Conservation (phyloP, 495 filamentous ascomycete species). For the Tuber borchii region DNA sequence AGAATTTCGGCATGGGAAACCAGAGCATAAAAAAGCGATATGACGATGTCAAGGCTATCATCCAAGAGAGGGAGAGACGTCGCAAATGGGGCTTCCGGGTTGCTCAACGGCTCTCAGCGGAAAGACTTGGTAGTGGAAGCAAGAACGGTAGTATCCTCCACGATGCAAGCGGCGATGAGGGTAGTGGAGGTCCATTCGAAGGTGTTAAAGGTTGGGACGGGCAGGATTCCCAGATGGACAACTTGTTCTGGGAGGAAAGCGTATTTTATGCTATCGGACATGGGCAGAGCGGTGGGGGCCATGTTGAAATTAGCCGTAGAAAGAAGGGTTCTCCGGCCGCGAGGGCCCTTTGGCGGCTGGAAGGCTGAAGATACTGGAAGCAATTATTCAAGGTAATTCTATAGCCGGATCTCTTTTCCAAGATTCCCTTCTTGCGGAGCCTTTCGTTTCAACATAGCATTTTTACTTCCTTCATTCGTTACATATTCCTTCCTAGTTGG, state of each 20-base stretch:
- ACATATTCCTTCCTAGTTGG: not conserved
- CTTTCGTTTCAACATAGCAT: not conserved
- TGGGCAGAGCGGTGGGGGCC: slow-evolving; percentile 22
- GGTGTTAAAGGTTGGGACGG: not conserved
- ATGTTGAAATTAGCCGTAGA: slow-evolving; percentile 35
- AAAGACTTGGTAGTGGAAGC: not conserved
- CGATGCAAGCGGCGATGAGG: not conserved
- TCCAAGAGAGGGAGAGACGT: slow-evolving; percentile 37
- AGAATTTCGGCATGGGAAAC: slow-evolving; percentile 25
- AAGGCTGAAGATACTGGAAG: slow-evolving; percentile 21
- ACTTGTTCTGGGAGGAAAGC: slow-evolving; percentile 38
- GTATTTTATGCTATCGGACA: slow-evolving; percentile 38
- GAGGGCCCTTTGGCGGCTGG: slow-evolving; percentile 35
- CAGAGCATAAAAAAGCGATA: slow-evolving; percentile 32
- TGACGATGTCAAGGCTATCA: slow-evolving; percentile 34
- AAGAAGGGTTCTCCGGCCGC: slow-evolving; percentile 29
- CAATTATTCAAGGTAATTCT: slow-evolving; percentile 1
- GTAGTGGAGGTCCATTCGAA: not conserved
- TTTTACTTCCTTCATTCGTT: not conserved
- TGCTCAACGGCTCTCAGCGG: slow-evolving; percentile 7
- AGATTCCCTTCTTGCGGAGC: not conserved
- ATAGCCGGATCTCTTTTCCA: not conserved
- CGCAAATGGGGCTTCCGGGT: slow-evolving; percentile 34
- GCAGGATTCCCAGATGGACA: slow-evolving; percentile 13
- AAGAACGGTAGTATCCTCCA: not conserved